Percentiles rank a stretch among this genome's conserved stretches.
Evolutionary conservation across 768 basidiomycete genomes (phyloP).

Genomic region (Phaeotremella skinneri): DNA sequence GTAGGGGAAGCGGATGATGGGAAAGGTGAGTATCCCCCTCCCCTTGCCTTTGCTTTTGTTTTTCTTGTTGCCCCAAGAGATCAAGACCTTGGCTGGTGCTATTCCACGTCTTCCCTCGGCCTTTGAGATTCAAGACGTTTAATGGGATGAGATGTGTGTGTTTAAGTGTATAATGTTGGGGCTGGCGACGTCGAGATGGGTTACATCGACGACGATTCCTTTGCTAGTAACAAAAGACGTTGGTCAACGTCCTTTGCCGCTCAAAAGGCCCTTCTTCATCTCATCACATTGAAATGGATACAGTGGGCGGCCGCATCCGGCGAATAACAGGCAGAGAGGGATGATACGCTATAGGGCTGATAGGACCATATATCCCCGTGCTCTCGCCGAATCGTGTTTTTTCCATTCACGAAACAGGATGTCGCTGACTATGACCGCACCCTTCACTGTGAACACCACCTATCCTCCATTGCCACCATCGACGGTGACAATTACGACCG

Average conservation of each 20-base stretch:
- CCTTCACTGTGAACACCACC: not conserved
- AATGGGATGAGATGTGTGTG: not conserved
- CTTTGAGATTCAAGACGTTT: too few species aligned
- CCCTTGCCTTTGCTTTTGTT: not conserved
- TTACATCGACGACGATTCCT: not conserved
- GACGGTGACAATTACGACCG: not conserved
- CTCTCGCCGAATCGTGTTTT: not conserved
- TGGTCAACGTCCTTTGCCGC: not conserved
- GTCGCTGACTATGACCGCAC: slow-evolving; percentile 1
- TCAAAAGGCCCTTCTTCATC: not conserved
- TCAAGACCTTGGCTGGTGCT: not conserved
- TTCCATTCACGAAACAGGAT: not conserved
- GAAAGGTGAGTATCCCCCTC: slow-evolving; percentile 6
- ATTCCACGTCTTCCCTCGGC: too few species aligned
- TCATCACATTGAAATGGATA: not conserved
- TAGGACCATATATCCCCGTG: too few species aligned
- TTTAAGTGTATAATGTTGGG: not conserved
- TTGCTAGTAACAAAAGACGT: not conserved
- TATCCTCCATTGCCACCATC: slow-evolving; percentile 1
- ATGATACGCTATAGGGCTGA: too few species aligned
- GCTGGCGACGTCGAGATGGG: not conserved
- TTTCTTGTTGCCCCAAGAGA: slow-evolving; percentile 9
- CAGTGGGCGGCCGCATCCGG: not conserved
- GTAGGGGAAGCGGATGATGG: slow-evolving; percentile 10
- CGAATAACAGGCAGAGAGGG: not conserved